Evolutionary conservation across 1,284 basidiomycete species (phyloP).

Genomic region (Lentinula novae-zelandiae): DNA sequence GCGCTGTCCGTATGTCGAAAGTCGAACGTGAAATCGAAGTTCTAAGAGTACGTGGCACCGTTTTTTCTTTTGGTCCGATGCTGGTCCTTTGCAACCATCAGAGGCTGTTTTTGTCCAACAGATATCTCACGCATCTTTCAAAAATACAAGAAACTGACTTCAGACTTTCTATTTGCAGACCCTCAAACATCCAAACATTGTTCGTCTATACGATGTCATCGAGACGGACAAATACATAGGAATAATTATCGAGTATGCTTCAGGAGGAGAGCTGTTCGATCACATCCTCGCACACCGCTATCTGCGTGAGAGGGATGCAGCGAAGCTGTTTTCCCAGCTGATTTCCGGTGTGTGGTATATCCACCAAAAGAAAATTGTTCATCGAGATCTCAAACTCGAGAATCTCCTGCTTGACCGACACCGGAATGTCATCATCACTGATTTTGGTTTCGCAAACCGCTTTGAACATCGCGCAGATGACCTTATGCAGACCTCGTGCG

Average conservation of each 20-base stretch:
- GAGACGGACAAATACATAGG: constrained; percentile 99
- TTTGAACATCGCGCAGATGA: constrained; percentile 92
- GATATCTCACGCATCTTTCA: constrained; percentile 4
- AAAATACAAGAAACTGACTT: not conserved
- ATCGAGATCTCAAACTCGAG: constrained; percentile 98
- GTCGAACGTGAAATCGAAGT: constrained; percentile 98
- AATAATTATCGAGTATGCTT: constrained; percentile 98
- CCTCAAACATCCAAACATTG: constrained; percentile 97
- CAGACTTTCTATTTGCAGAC: constrained; percentile 45
- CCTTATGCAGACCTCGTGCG: constrained; percentile 98
- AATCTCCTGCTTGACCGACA: constrained; percentile 96
- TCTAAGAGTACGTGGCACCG: constrained; percentile 64
- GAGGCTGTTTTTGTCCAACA: constrained; percentile 6
- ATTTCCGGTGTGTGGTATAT: constrained; percentile 99
- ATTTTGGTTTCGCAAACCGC: constrained; percentile 98
- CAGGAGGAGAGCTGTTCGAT: constrained; percentile 97
- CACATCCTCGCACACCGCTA: constrained; percentile 98
- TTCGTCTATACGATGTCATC: constrained; percentile 97
- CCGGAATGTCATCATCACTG: constrained; percentile 98
- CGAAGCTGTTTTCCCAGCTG: constrained; percentile 96
- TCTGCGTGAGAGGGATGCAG: constrained; percentile 92
- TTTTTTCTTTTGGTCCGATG: constrained; percentile 9
- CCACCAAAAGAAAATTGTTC: constrained; percentile 98
- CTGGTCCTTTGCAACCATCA: constrained; percentile 8
- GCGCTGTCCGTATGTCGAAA: constrained; percentile 85